A percentile compares a stretch with the other conserved stretches of the same genome.
phyloP scores from a whole-genome alignment of 202 grass and related monocot species.

The Zoysia matrella region DNA sequence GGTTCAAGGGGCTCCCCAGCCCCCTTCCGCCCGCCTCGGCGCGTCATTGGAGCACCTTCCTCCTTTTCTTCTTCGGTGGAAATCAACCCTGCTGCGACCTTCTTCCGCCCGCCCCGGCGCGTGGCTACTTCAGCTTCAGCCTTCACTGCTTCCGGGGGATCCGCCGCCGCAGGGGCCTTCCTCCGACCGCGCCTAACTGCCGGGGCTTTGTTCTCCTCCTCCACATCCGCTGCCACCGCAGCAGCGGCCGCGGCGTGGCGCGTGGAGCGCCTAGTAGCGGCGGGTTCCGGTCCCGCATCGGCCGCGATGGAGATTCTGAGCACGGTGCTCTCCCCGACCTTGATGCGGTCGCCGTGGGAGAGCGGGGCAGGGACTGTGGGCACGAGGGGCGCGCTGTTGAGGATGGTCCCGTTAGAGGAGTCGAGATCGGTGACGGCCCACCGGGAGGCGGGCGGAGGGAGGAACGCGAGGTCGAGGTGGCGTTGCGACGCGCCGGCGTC shows the following conservation, averaged over 20 bases:
- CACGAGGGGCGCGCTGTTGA: conserved; percentile 54
- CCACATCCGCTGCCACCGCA: neutral
- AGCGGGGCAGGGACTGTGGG: conserved; percentile 53
- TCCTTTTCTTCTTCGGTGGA: neutral
- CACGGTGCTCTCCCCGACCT: conserved; percentile 61
- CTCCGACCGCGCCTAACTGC: conserved; percentile 42
- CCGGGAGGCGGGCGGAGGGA: conserved; percentile 39
- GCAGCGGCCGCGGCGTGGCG: conserved; percentile 6
- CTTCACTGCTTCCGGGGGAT: conserved; percentile 21
- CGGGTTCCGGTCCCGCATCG: conserved; percentile 5
- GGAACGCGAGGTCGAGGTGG: conserved; percentile 68
- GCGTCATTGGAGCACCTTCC: conserved; percentile 5
- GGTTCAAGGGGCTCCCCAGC: neutral
- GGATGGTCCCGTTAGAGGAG: conserved; percentile 75
- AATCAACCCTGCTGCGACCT: neutral
- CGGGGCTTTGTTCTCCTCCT: conserved; percentile 2
- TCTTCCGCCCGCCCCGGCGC: conserved; percentile 37
- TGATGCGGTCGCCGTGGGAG: conserved; percentile 66
- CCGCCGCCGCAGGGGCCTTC: conserved; percentile 7
- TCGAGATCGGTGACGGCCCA: conserved; percentile 75
- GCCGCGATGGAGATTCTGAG: conserved; percentile 58
- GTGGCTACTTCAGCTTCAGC: conserved; percentile 7
- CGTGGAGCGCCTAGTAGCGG: conserved; percentile 28
- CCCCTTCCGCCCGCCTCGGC: conserved; percentile 37
- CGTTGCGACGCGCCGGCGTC: conserved; percentile 79